Evolutionary conservation across 192 early-diverging fungal genomes (phyloP), one percentile per base, ranked within the genome.

Genomic region (Linnemannia exigua): DNA sequence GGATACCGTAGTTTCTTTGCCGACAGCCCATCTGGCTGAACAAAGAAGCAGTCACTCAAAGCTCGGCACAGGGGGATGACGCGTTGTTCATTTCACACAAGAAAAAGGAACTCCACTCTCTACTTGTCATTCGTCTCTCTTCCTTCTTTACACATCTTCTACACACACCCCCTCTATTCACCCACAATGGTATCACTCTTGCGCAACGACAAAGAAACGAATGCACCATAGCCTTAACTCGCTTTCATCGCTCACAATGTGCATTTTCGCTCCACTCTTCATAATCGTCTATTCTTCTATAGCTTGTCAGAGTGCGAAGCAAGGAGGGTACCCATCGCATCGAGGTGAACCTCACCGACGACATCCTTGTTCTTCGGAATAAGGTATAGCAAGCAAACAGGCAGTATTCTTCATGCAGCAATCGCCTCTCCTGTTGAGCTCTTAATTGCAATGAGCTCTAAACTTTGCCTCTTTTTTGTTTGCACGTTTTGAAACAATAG

Each of bases 251-350:
- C 20, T 63, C 22, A 44, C 20, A 38, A 36, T 58, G 58, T 25
- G 20, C 3, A 22, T 44, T 9, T 41, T 3, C 16, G n/a, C n/a
- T 36, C 63, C 14, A 25, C 36, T 67, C 68, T 14, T n/a, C n/a
- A n/a, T 35, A 37, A 33, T 31, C 72, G 72, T 70, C 44, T n/a
- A n/a, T n/a, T 16, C 61, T 50, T 61, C 17, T 31, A 19, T 70
- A 94, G 93, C 88, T 95, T 48, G 89, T 96, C 37, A 91, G 96
- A 73, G 79, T 96, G 73, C 91, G 95, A 52, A 90, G 92, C 33
- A 92, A 93, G 58, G 93, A 94, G 22, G 95, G 95, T 28, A 94
- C 94, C 76, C 69, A 82, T 73, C 88, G 96, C 36, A 82, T 96
- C 8, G 89, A 94, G 20, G 84, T 93, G 46, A 91, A 95, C 46